These are phyloP conservation scores for Westerdykella ornata DNA, from an alignment of 2,329 filamentous ascomycete genomes.

Conservation along the genomic window DNA sequence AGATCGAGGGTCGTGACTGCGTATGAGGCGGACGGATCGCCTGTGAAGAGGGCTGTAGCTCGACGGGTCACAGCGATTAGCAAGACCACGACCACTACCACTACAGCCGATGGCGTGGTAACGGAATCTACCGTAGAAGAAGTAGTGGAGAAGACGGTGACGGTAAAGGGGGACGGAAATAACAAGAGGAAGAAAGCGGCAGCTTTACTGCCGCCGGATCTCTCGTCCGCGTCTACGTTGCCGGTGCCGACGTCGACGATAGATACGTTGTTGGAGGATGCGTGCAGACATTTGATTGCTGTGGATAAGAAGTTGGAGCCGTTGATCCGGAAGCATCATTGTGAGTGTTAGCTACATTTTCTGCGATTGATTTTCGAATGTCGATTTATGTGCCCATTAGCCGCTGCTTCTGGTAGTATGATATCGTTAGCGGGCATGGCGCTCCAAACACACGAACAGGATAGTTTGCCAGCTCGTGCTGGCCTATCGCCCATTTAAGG, in stretches of 20 bases:
- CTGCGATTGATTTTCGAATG: too few species aligned
- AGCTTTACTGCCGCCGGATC: conserved; percentile 34
- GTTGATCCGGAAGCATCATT: conserved; percentile 68
- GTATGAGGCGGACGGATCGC: neutral
- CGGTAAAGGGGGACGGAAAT: conserved; percentile 12
- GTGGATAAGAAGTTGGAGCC: conserved; percentile 66
- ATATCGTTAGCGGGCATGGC: too few species aligned
- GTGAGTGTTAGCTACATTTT: conserved; percentile 35
- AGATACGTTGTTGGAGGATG: conserved; percentile 65
- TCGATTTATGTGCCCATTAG: too few species aligned
- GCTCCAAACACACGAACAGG: too few species aligned
- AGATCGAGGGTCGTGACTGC: conserved; percentile 55
- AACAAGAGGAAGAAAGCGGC: conserved; percentile 39
- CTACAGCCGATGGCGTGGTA: neutral
- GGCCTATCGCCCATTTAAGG: neutral
- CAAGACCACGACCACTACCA: neutral
- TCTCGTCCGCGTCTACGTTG: conserved; percentile 9
- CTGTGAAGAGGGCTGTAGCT: conserved; percentile 1
- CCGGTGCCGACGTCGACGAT: conserved; percentile 52
- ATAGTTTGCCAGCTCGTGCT: neutral
- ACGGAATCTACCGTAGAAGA: neutral
- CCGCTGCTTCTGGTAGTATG: neutral
- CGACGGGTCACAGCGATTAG: neutral
- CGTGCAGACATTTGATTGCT: conserved; percentile 64
- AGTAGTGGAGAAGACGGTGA: neutral